A percentile compares a stretch with the other conserved stretches of the same genome.
Conservation (phyloP, 1,284 basidiomycete species). For the Ganoderma lingzhi region DNA sequence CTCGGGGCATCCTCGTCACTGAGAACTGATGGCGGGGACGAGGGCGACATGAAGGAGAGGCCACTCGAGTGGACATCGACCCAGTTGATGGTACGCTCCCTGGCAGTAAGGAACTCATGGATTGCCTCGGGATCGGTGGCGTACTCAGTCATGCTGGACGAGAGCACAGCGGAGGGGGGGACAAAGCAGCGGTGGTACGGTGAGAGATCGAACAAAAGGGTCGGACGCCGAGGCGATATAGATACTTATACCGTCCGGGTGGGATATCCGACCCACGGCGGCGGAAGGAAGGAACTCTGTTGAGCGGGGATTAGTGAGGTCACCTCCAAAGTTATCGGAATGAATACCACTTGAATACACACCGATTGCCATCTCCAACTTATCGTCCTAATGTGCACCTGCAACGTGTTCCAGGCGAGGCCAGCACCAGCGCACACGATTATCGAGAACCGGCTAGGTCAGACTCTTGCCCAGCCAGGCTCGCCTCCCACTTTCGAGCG, state of each 20-base stretch:
- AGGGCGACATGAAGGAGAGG: conserved; percentile 60
- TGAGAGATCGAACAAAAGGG: conserved; percentile 29
- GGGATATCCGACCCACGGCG: conserved; percentile 32
- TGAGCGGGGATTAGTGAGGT: conserved; percentile 33
- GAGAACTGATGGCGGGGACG: conserved; percentile 59
- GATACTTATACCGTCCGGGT: conserved; percentile 35
- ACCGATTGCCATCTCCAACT: conserved; percentile 27
- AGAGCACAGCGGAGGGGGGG: conserved; percentile 15
- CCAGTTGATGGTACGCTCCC: conserved; percentile 69
- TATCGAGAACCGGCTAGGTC: conserved; percentile 31
- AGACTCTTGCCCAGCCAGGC: conserved; percentile 27
- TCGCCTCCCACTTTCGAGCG: background rate
- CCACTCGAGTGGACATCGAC: conserved; percentile 52
- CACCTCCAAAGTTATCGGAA: conserved; percentile 24
- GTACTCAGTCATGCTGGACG: conserved; percentile 67
- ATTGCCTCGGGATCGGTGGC: conserved; percentile 64
- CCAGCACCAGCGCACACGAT: conserved; percentile 23
- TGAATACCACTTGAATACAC: conserved; percentile 22
- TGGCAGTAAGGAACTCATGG: conserved; percentile 61
- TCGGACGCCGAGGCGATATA: conserved; percentile 25
- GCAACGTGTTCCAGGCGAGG: conserved; percentile 39
- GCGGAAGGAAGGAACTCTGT: conserved; percentile 26
- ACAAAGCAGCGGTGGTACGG: conserved; percentile 21
- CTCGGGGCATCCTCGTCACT: conserved; percentile 55
- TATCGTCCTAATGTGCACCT: conserved; percentile 21